A percentile compares a stretch with the other conserved stretches of the same genome.
Conservation (phyloP, 2,329 filamentous ascomycete species). For the Monosporascus ibericus region DNA sequence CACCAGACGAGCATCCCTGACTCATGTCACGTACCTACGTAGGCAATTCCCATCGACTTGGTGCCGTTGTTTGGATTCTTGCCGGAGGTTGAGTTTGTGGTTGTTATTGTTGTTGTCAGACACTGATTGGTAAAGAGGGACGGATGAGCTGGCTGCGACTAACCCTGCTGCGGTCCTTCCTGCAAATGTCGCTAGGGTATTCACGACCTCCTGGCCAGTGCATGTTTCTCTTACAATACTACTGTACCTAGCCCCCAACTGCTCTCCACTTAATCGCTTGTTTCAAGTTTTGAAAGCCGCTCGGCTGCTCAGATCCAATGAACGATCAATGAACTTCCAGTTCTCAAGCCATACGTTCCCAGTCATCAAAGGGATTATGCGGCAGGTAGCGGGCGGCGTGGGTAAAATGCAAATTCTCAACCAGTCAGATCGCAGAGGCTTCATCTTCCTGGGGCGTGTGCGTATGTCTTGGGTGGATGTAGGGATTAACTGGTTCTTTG, state of each 20-base stretch:
- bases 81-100: background rate
- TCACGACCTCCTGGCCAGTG: background rate
- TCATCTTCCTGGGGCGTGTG: slow-evolving; percentile 18
- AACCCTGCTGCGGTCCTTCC: background rate
- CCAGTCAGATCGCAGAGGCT: slow-evolving; percentile 19
- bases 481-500: slow-evolving; percentile 3
- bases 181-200: background rate
- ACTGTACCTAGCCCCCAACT: slow-evolving; percentile 12
- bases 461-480: slow-evolving; percentile 12
- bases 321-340: slow-evolving; percentile 3
- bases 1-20: background rate
- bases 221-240: background rate
- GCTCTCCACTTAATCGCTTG: slow-evolving; percentile 17
- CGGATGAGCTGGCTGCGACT: background rate
- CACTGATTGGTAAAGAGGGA: background rate
- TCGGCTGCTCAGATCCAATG: slow-evolving; percentile 21
- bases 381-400: slow-evolving; percentile 22
- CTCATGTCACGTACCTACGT: background rate
- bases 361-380: slow-evolving; percentile 19
- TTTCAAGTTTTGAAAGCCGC: slow-evolving; percentile 22
- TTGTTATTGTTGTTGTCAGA: background rate
- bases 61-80: background rate
- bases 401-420: slow-evolving; percentile 13
- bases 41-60: background rate
- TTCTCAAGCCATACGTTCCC: slow-evolving; percentile 10